Conservation (phyloP, 352 stramenopile species). For the Lagenidium sp. region DNA sequence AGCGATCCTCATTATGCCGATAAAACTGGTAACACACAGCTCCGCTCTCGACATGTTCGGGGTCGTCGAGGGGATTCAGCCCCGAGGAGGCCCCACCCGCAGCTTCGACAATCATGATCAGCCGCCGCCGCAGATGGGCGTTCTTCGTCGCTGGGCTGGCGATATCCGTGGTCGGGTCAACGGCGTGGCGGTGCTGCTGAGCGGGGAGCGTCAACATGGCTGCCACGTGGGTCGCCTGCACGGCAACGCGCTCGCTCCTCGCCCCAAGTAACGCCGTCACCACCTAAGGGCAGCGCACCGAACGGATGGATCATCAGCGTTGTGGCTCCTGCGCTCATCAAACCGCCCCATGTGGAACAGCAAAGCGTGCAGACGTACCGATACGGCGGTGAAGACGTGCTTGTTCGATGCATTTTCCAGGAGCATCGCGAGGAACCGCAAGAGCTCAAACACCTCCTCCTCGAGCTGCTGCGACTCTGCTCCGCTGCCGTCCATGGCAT, state of each 20-base stretch:
- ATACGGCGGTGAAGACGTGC: constrained; percentile 50
- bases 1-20: background rate
- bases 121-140: constrained; percentile 29
- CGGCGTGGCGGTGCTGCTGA: constrained; percentile 55
- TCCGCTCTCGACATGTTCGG: background rate
- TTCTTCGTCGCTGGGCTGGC: constrained; percentile 31
- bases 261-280: constrained; percentile 44
- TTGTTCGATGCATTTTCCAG: constrained; percentile 81
- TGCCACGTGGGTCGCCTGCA: constrained; percentile 60
- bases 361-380: constrained; percentile 13
- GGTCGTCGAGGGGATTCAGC: constrained; percentile 47
- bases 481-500: constrained; percentile 10
- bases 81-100: constrained; percentile 32
- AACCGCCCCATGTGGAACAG: background rate
- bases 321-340: too few species aligned
- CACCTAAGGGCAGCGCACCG: too few species aligned
- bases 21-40: constrained; percentile 65
- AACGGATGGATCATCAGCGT: too few species aligned
- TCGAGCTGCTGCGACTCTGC: constrained; percentile 26
- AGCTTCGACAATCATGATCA: constrained; percentile 46
- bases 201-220: constrained; percentile 65
- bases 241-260: constrained; percentile 53
- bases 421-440: constrained; percentile 68
- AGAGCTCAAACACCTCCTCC: constrained; percentile 50
- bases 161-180: constrained; percentile 36